These are phyloP conservation scores for Globomyces sp. DNA, from an alignment of 371 early-diverging fungal species.

Conservation along the genomic window DNA sequence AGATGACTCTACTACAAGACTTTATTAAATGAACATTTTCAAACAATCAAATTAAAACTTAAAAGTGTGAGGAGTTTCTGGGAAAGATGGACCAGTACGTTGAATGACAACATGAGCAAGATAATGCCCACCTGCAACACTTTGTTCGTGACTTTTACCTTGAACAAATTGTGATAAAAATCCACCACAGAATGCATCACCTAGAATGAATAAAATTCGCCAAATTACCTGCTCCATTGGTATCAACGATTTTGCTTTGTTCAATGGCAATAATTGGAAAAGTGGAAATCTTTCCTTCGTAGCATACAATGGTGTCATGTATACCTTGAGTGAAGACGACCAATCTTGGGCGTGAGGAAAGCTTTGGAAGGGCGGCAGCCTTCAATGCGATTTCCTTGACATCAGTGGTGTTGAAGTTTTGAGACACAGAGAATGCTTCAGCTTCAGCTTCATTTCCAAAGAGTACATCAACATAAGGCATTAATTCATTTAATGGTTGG, in stretches of 20 bases:
- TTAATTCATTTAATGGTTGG: conserved; percentile 68
- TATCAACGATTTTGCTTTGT: conserved; percentile 80
- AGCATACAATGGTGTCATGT: conserved; percentile 72
- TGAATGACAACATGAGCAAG: conserved; percentile 88
- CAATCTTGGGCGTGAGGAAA: conserved; percentile 67
- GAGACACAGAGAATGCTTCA: conserved; percentile 71
- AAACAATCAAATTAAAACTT: conserved; percentile 6
- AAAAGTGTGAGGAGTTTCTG: conserved; percentile 34
- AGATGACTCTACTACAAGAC: too few species aligned
- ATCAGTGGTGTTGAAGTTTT: conserved; percentile 58
- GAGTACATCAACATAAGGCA: conserved; percentile 84
- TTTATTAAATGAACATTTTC: too few species aligned
- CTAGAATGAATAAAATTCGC: too few species aligned
- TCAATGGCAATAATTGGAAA: conserved; percentile 74
- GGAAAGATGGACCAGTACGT: conserved; percentile 80
- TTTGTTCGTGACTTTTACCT: conserved; percentile 62
- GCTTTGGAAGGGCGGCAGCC: conserved; percentile 82
- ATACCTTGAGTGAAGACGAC: conserved; percentile 93
- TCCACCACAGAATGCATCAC: conserved; percentile 96
- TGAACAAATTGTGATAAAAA: conserved; percentile 82
- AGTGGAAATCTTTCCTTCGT: conserved; percentile 52
- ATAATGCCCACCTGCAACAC: conserved; percentile 87
- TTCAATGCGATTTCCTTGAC: conserved; percentile 73
- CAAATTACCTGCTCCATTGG: conserved; percentile 80
- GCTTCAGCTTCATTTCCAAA: conserved; percentile 96